Evolutionary conservation across 108 stramenopile species (phyloP).

Genomic region (Cyclotella kingstonii): DNA sequence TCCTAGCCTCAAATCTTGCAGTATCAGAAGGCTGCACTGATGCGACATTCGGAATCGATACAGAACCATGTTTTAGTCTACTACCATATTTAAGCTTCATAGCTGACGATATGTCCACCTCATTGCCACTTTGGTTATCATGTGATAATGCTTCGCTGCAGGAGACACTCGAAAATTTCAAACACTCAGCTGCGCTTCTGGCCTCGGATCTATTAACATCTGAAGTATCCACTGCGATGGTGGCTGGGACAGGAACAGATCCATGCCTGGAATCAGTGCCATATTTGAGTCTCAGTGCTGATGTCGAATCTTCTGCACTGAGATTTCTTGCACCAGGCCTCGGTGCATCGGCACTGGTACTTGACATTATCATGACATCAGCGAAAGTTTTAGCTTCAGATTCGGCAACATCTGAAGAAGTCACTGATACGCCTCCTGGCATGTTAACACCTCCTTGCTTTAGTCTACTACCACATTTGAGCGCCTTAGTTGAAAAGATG

Average conservation of each 20-base stretch:
- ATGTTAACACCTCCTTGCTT: neutral
- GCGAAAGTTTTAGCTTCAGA: neutral
- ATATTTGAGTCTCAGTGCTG: too few species aligned
- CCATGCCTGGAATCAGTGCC: neutral
- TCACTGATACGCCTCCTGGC: neutral
- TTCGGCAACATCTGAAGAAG: neutral
- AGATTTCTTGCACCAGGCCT: too few species aligned
- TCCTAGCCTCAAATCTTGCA: neutral
- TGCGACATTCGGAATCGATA: neutral
- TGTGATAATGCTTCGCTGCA: slow-evolving; percentile 5
- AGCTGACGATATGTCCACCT: neutral
- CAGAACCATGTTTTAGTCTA: neutral
- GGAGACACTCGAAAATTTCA: neutral
- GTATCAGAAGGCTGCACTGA: neutral
- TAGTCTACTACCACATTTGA: slow-evolving; percentile 5
- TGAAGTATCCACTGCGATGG: neutral
- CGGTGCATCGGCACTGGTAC: too few species aligned
- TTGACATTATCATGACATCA: slow-evolving; percentile 1
- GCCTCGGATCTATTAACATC: too few species aligned
- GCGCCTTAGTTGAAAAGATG: neutral
- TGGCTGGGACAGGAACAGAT: neutral
- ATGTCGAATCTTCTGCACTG: too few species aligned
- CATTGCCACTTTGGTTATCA: neutral
- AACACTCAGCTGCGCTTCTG: too few species aligned
- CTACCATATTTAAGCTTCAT: slow-evolving; percentile 9